These are phyloP conservation scores for Pyrenochaeta sp. DNA, from an alignment of 2,329 filamentous ascomycete species.

Conservation along the genomic window DNA sequence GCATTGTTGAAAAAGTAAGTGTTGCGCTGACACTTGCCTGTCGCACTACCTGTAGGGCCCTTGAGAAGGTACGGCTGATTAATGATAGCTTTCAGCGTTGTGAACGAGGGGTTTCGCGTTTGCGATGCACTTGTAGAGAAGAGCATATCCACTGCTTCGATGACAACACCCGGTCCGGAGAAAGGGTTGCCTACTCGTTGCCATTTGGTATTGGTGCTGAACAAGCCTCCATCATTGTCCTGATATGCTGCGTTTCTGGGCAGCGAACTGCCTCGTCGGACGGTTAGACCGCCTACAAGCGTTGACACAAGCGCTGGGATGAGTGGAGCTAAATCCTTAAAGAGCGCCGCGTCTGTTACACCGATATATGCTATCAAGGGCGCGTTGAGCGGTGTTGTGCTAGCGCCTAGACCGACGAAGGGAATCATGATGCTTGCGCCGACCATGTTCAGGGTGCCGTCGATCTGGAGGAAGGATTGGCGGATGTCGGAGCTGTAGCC, in stretches of 20 bases:
- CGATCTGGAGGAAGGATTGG: slow-evolving; percentile 9
- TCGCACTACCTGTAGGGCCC: background rate
- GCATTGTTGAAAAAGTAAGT: slow-evolving; percentile 15
- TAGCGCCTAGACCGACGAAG: slow-evolving; percentile 5
- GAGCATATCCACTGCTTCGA: slow-evolving; percentile 15
- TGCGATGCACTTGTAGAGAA: slow-evolving; percentile 7
- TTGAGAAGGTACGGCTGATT: slow-evolving; percentile 17
- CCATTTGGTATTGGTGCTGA: background rate
- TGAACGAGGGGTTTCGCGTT: slow-evolving; percentile 6
- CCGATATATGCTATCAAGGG: slow-evolving; percentile 10
- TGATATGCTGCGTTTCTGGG: background rate
- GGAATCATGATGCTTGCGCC: slow-evolving; percentile 8
- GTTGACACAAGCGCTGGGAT: slow-evolving; percentile 7
- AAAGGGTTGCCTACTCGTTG: too few species aligned
- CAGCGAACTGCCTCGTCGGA: background rate
- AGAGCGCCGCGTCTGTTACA: slow-evolving; percentile 1
- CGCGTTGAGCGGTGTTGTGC: slow-evolving; percentile 10
- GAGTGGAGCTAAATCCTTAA: background rate
- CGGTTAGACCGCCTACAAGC: background rate
- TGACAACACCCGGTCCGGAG: slow-evolving; percentile 2
- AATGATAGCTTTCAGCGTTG: slow-evolving; percentile 8
- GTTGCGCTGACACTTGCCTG: slow-evolving; percentile 15
- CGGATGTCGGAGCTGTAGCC: slow-evolving; percentile 11
- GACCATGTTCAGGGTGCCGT: slow-evolving; percentile 5
- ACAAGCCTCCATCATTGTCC: background rate